Base-by-base conservation (phyloP, 2,329 filamentous ascomycete genomes). In the Sclerotiophoma versabilis region DNA sequence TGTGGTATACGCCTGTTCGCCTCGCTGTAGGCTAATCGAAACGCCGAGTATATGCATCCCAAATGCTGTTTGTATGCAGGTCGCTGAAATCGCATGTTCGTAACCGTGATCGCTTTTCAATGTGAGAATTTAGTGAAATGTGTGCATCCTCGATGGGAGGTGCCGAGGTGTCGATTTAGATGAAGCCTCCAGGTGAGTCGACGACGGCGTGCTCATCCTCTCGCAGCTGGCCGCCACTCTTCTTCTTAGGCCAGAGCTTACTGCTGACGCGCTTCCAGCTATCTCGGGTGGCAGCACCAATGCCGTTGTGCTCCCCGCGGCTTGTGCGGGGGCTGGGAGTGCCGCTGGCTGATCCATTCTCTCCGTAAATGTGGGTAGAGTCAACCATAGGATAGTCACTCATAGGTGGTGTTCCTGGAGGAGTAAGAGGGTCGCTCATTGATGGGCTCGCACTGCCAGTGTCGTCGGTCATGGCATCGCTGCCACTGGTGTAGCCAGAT, bases 361-460 rank as follows among this genome's bases (percentile, higher is more conserved):
- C 71, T 56, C 71, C 71, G 53, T 74, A 74, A 22, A 69, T 66
- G 32, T 72, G 70, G 22, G 72, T 64, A 36, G 69, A 72, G 41
- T 76, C 74, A 10, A 57, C 64, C 70, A 74, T 71, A 5, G 89
- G 88, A 30, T 72, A 72, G 39, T 74, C 70, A 58, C 62, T 72
- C 27, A 90, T 90, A 1, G 89, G 89, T 0, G 90, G 90, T 5
- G 90, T 92, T 6, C 89, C 90, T 2, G 89, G 89, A 1, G 90
- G 90, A 3, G 90, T 92, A 80, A 91, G 87, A 3, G 82, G 88
- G 67, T 88, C 87, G 55, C 80, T 77, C 22, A 42, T 81, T 79
- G 45, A 77, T 2, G 77, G 76, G 57, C 49, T 78, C 20, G 68
- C 53, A 81, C 83, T 84, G 50, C 82, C 83, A 54, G 83, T 89